phyloP scores from a whole-genome alignment of 108 stramenopile genomes.

The Nannochloropsis gaditana region DNA sequence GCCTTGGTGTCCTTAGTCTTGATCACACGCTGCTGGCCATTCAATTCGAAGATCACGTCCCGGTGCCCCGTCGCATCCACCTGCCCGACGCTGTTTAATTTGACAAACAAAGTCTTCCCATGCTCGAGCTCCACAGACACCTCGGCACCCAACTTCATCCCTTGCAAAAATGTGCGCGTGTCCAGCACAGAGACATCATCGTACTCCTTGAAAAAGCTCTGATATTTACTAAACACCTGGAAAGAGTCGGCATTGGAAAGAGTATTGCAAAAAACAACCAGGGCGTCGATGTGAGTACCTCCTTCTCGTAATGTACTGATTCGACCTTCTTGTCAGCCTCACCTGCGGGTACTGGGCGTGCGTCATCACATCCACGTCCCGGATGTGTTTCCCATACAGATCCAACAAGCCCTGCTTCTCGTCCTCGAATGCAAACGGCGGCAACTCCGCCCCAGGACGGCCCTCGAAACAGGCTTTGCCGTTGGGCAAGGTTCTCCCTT shows the following conservation, averaged over 20 bases:
- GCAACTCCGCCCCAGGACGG: slow-evolving; percentile 85
- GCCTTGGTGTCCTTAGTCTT: slow-evolving; percentile 45
- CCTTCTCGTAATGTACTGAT: too few relatives aligned
- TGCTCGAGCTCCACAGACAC: slow-evolving; percentile 63
- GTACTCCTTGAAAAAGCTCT: slow-evolving; percentile 72
- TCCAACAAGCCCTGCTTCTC: slow-evolving; percentile 58
- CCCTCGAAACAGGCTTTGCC: slow-evolving; percentile 74
- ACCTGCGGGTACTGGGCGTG: slow-evolving; percentile 77
- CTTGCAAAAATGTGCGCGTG: slow-evolving; percentile 82
- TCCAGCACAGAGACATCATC: slow-evolving; percentile 71
- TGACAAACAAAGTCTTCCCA: slow-evolving; percentile 74
- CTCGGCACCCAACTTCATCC: slow-evolving; percentile 85
- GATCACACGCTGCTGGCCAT: slow-evolving; percentile 75
- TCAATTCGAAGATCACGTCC: slow-evolving; percentile 82
- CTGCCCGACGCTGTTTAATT: slow-evolving; percentile 62
- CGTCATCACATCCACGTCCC: slow-evolving; percentile 76
- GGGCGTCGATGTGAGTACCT: too few relatives aligned
- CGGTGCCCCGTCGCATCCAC: slow-evolving; percentile 65
- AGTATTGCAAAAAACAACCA: background rate
- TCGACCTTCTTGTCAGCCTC: background rate
- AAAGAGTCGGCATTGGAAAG: slow-evolving; percentile 48
- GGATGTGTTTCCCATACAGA: slow-evolving; percentile 65
- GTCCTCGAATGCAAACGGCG: slow-evolving; percentile 68
- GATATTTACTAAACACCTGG: slow-evolving; percentile 77
- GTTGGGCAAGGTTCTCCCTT: slow-evolving; percentile 74